Evolutionary conservation across 169 alveolate genomes (phyloP), one percentile per base, ranked within the genome.

Genomic region (Cryptosporidium tyzzeri): DNA sequence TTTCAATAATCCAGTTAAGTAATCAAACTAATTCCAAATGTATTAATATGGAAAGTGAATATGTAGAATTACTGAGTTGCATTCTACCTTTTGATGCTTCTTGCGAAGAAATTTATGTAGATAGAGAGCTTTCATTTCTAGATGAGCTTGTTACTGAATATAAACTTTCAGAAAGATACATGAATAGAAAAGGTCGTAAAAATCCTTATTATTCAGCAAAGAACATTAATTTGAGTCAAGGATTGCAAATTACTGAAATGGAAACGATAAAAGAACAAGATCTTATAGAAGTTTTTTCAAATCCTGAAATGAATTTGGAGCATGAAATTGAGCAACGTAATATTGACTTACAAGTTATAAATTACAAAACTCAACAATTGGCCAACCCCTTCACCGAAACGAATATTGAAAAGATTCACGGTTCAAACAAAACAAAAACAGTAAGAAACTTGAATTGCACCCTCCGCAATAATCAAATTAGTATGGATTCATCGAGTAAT

Each of bases 31-130:
- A 39, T 45, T 14, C 21, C 26, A 23, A 62, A 18, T 31, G 6
- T 21, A 29, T 2, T 8, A 59, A 41, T 16, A 10, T 12, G 21
- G 26, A 62, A 23, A 67, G 18, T 16, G 62, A 80, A 35, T 62
- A 31, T 31, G 16, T 80, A 23, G 70, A 80, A 12, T 26, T 86
- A 29, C 12, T 86, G 35, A 67, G 35, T 41, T 31, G 10, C 44
- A 73, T 86, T 7, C 50, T 86, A 33, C 93, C 93, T 33, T 86
- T 41, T 67, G 93, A 86, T 73, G 93, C 91, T 7, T 61, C 93
- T 18, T 86, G 93, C 37, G 93, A 86, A 74, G 93, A 86, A 65
- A 51, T 86, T 2, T 29, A 59, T 62, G 93, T 75, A 23, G 93
- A 86, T 31, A 53, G 51, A 59, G 35, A 48, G 10, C 89, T 86